Base-by-base conservation (phyloP, 2,329 filamentous ascomycete species). In the Aspergillus glaucus region DNA sequence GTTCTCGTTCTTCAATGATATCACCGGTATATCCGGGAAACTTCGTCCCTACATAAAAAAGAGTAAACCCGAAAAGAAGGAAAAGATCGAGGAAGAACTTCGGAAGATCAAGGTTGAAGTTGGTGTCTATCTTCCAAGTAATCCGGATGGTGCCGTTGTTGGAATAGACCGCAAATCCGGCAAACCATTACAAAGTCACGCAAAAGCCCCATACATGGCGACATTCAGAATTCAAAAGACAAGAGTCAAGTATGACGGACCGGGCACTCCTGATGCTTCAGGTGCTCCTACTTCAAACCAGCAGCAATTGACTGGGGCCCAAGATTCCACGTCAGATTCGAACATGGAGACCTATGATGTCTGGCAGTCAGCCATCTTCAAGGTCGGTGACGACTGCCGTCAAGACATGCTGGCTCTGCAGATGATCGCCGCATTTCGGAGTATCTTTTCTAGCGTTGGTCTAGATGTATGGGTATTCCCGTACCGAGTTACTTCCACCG, bases 341-440 rank as follows among this genome's bases (percentile, higher is more conserved):
- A 62, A 58, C 54, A 64, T 60, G 46, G 81, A 79, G 60, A 88
- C 83, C 0, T 82, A 95, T 57, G 94, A 98, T 68, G 86, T 92
- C n/a, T 97, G 93, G 94, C 93, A 98, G 69, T 95, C 90, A 2
- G 93, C 92, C 49, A 99, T 99, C 63, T 99, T 99, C 83, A 99
- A 99, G 69, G 94, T 99, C 44, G 93, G 93, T 53, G 93, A 99
- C 66, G 93, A 99, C 69, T 97, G 93, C 66, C 86, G 93, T 45
- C 93, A 99, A 71, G 94, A 99, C 62, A 87, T 99, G 46, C 78
- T 99, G 51, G 93, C 93, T 2, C 76, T 99, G 53, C 93, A 98
- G 70, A 94, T 99, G 86, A 96, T 99, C 66, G 86, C 93, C 0
- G 90, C 91, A 1, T 99, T 98, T 77, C 85, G 93, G 21, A 91